phyloP scores from a whole-genome alignment of 768 basidiomycete species.

The Leucosporidium scottii region DNA sequence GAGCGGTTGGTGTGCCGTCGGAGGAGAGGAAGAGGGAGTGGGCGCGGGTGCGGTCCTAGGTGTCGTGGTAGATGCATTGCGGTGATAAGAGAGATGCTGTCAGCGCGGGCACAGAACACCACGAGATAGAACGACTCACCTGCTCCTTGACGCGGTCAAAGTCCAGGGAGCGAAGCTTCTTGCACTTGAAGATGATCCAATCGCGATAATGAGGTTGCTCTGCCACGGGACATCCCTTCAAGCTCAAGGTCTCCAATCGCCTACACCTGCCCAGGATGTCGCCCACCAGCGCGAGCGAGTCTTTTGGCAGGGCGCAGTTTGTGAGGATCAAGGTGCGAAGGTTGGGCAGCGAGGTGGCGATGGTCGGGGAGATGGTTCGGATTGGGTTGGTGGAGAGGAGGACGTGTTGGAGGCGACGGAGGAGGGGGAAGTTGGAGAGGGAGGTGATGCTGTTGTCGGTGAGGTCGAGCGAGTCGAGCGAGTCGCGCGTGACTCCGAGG shows the following conservation, averaged over 20 bases:
- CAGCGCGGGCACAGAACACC: neutral
- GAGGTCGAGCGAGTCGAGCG: slow-evolving; percentile 87
- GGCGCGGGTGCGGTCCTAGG: slow-evolving; percentile 71
- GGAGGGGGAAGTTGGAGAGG: slow-evolving; percentile 76
- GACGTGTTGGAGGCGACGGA: slow-evolving; percentile 74
- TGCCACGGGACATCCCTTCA: slow-evolving; percentile 74
- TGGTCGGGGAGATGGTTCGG: slow-evolving; percentile 68
- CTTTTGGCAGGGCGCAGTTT: slow-evolving; percentile 69
- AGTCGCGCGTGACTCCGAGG: slow-evolving; percentile 83
- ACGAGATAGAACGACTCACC: slow-evolving; percentile 46
- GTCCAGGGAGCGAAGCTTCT: slow-evolving; percentile 82
- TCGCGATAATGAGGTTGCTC: slow-evolving; percentile 95
- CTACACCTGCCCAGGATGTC: slow-evolving; percentile 44
- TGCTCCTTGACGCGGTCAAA: slow-evolving; percentile 91
- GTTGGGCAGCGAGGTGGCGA: slow-evolving; percentile 76
- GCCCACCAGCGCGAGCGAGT: slow-evolving; percentile 38
- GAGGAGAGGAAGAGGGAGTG: slow-evolving; percentile 72
- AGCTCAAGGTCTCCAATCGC: slow-evolving; percentile 64
- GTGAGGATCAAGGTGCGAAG: slow-evolving; percentile 74
- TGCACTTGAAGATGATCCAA: slow-evolving; percentile 85
- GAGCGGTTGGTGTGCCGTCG: slow-evolving; percentile 64
- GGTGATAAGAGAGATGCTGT: neutral
- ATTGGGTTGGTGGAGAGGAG: slow-evolving; percentile 86
- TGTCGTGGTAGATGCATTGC: neutral
- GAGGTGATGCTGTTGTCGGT: slow-evolving; percentile 81